Evolutionary conservation across 306 rosid genomes (phyloP), one percentile per base, ranked within the genome.

Genomic region (Sicyos edulis): DNA sequence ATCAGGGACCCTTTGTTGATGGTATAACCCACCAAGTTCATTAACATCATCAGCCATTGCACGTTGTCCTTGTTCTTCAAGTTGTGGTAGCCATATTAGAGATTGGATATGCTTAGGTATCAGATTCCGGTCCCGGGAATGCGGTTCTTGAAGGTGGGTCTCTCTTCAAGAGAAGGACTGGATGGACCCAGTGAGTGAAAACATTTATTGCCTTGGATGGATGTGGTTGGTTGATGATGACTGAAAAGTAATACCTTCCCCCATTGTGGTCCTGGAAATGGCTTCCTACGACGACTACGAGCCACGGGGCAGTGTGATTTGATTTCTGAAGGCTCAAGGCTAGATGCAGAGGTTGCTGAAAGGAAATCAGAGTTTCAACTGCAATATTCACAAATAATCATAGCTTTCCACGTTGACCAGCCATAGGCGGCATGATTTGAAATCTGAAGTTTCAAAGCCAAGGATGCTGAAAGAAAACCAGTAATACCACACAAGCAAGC

Each of bases 131-230:
- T 50, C 73, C 59, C 26, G 2, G 40, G 14, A 22, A 69, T 69
- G 51, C 72, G 42, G 42, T 21, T 67, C 24, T 67, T 22, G 20
- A 26, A 59, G 19, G 68, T 66, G 71, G 55, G 40, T 47, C 53
- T 58, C 17, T 58, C 64, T 44, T 40, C 40, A 20, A 67, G 54
- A 20, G 34, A 67, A 21, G 72, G 59, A 24, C 73, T 49, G 19
- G 45, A 13, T 15, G 56, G 54, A 8, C 16, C 72, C 40, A 67
- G 54, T 13, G 56, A 67, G 22, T 22, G 55, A 67, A 49, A 67
- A 67, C 72, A 49, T 66, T 66, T 66, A 66, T 66, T 67, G 72
- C 57, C 13, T 67, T 67, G 72, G 40, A 47, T 22, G 72, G 40
- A 45, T 8, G 22, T 45, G 37, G 71, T 61, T 45, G 37, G 71